Percentiles rank a stretch among this genome's conserved stretches.
phyloP scores from a whole-genome alignment of 306 rosid genomes.

The Fragaria vesca region DNA sequence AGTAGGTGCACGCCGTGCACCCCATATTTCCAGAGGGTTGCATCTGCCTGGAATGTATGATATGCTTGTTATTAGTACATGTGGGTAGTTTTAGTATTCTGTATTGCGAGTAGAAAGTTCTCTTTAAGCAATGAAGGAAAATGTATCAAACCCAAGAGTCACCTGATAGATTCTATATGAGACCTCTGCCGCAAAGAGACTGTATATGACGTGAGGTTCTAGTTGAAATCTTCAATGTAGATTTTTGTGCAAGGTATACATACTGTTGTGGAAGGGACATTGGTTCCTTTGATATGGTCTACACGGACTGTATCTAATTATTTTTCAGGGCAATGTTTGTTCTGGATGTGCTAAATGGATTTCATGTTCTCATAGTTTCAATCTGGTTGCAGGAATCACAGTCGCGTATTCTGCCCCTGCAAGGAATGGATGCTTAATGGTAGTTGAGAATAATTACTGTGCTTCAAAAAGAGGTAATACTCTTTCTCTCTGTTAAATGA shows the following conservation, averaged over 20 bases:
- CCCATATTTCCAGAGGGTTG: not conserved
- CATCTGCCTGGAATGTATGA: not conserved
- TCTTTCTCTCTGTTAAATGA: conserved; percentile 17
- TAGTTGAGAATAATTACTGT: conserved; percentile 90
- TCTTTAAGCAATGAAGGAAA: not conserved
- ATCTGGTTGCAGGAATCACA: conserved; percentile 57
- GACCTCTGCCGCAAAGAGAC: not conserved
- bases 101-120: not conserved
- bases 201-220: not conserved
- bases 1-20: not conserved
- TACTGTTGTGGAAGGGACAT: conserved; percentile 1
- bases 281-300: not conserved
- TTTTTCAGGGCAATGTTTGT: not conserved
- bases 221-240: not conserved
- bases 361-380: conserved; percentile 15
- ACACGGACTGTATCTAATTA: not conserved
- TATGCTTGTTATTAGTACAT: not conserved
- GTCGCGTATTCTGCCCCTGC: conserved; percentile 85
- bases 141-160: not conserved
- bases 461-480: conserved; percentile 83
- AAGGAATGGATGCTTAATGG: conserved; percentile 86
- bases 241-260: not conserved
- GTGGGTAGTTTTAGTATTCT: not conserved
- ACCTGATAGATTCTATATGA: not conserved
- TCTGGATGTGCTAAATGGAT: conserved; percentile 24